Base-by-base conservation (phyloP, 306 rosid genomes). In the Amphicarpaea edgeworthii region DNA sequence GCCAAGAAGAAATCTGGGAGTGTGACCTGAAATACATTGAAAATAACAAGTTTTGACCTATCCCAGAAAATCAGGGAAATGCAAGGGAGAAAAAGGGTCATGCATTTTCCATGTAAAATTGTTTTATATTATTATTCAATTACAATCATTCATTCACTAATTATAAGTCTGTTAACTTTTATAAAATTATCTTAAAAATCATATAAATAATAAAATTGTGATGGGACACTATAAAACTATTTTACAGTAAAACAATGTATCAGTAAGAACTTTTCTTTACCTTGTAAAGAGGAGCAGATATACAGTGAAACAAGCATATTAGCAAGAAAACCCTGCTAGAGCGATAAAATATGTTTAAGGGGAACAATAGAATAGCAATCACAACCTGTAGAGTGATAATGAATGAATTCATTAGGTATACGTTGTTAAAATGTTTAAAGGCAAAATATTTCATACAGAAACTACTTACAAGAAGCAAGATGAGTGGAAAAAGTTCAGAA, bases 1-100 rank as follows among this genome's bases (percentile, higher is more conserved):
- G 90, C 93, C 90, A 90, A 80, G 69, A 88, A 82, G 85, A 90
- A 90, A 76, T 90, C 93, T 12, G 93, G 86, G 47, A 90, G 88
- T 72, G 88, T 82, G 58, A 90, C 96, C 96, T 90, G 83, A 37
- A 12, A 55, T 17, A 34, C 64, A 20, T 34, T 47, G 28, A 51
- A 34, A 62, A n/a, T 8, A 61, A 32, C 43, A n/a, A 61, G 16
- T 61, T 19, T 61, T 32, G 6, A 8, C 16, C 15, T 32, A 32
- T 21, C 12, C 23, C 0, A 61, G 24, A 16, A 15, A 63, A 20
- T 26, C 6, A 8, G 28, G 42, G 0, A 26, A 24, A 26, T 6
- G 19, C 38, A 23, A n/a, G n/a, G n/a, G n/a, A n/a, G n/a, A n/a
- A n/a, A n/a, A n/a, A n/a, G n/a, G n/a, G n/a, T n/a, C n/a, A n/a